Percentiles rank a stretch among this genome's conserved stretches.
These are phyloP conservation scores for Epichloe baconii DNA, from an alignment of 2,329 filamentous ascomycete genomes.

Conservation along the genomic window DNA sequence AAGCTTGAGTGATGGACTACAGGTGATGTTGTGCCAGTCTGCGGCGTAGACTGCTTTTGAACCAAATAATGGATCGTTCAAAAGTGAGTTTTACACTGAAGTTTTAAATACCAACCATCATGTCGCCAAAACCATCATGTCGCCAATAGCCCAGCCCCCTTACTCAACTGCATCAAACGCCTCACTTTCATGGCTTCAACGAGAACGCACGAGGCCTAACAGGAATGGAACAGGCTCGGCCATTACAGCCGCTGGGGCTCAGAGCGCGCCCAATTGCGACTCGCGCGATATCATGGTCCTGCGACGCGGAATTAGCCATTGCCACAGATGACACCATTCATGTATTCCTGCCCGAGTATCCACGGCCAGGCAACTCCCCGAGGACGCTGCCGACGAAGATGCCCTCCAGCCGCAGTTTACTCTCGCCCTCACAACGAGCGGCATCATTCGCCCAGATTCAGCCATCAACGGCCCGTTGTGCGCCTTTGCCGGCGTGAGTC, in stretches of 20 bases:
- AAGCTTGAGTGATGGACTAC: neutral
- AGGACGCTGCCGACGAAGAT: constrained; percentile 15
- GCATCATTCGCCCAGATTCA: constrained; percentile 24
- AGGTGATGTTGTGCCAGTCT: neutral
- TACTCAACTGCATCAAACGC: too few species aligned
- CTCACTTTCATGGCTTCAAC: neutral
- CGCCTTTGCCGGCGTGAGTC: constrained; percentile 21
- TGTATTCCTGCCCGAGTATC: constrained; percentile 36
- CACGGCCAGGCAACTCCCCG: constrained; percentile 11
- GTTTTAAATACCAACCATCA: neutral
- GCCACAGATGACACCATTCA: constrained; percentile 42
- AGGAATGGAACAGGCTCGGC: constrained; percentile 23
- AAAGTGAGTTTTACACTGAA: neutral
- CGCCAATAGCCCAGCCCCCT: too few species aligned
- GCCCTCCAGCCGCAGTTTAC: constrained; percentile 21
- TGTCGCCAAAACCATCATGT: too few species aligned
- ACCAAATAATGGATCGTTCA: neutral
- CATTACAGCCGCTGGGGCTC: constrained; percentile 33
- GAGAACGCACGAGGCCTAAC: neutral
- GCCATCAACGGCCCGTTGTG: constrained; percentile 34
- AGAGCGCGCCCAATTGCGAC: constrained; percentile 30
- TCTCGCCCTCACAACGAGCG: constrained; percentile 19
- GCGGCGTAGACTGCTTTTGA: neutral
- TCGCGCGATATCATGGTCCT: constrained; percentile 37
- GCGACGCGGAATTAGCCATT: constrained; percentile 43